Evolutionary conservation across 140 eudicot species (phyloP).

Genomic region (Flaveria floridana): DNA sequence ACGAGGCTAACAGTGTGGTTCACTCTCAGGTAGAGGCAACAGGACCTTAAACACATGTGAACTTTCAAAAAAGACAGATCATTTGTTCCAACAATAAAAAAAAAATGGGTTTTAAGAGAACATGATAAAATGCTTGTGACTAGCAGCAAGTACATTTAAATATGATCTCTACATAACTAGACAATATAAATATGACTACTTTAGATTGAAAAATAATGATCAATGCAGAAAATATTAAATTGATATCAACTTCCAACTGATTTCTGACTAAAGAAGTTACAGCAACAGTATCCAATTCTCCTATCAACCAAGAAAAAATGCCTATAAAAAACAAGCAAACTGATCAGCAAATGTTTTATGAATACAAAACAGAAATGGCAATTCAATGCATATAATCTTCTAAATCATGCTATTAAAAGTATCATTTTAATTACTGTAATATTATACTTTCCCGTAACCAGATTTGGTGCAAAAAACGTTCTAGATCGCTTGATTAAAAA

Average conservation of each 20-base stretch:
- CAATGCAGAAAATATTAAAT: conserved; percentile 20
- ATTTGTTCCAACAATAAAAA: neutral
- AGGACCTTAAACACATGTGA: neutral
- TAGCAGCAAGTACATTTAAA: conserved; percentile 18
- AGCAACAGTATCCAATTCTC: conserved; percentile 27
- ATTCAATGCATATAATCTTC: neutral
- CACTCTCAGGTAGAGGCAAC: neutral
- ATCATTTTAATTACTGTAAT: neutral
- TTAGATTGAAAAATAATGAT: conserved; percentile 22
- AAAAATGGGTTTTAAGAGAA: neutral
- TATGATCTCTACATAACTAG: conserved; percentile 32
- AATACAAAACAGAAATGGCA: conserved; percentile 2
- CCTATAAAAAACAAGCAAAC: conserved; percentile 37
- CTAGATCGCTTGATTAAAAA: neutral
- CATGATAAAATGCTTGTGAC: conserved; percentile 24
- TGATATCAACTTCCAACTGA: conserved; percentile 19
- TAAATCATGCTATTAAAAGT: neutral
- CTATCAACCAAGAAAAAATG: conserved; percentile 28
- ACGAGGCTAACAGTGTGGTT: neutral
- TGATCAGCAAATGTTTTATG: conserved; percentile 23
- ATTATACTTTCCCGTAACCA: no score
- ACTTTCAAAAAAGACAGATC: neutral
- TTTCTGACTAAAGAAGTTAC: conserved; percentile 18
- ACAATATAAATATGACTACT: conserved; percentile 14
- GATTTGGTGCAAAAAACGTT: neutral